phyloP scores from a whole-genome alignment of 2,329 filamentous ascomycete species.

The Plenodomus lindquistii region DNA sequence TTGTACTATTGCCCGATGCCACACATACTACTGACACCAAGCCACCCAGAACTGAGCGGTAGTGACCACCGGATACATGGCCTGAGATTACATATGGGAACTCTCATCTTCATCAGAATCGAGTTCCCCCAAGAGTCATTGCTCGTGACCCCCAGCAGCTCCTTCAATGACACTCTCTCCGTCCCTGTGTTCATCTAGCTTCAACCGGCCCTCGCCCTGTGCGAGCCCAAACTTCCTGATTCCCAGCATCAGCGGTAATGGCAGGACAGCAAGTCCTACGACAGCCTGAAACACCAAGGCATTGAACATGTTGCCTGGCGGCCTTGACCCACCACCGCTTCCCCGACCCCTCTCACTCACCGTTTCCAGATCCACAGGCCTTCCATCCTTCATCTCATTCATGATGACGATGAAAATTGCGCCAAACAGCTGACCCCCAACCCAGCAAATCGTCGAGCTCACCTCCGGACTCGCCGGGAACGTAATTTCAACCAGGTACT shows the following conservation, averaged over 20 bases:
- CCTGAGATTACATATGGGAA: not conserved
- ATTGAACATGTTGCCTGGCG: constrained; percentile 72
- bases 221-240: constrained; percentile 62
- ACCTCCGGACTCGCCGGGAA: constrained; percentile 87
- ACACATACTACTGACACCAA: not conserved
- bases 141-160: constrained; percentile 15
- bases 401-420: constrained; percentile 83
- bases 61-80: not conserved
- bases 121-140: constrained; percentile 26
- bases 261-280: constrained; percentile 65
- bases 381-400: constrained; percentile 66
- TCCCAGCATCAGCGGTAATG: constrained; percentile 70
- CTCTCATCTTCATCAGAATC: constrained; percentile 13
- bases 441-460: constrained; percentile 82
- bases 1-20: constrained; percentile 37
- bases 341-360: constrained; percentile 32
- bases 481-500: constrained; percentile 84
- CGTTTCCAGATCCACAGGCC: constrained; percentile 30
- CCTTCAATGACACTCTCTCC: constrained; percentile 8
- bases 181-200: constrained; percentile 37
- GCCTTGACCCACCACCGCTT: constrained; percentile 39
- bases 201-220: constrained; percentile 35
- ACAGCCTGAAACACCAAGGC: constrained; percentile 80
- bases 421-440: constrained; percentile 81
- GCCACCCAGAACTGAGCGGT: not conserved